phyloP scores from a whole-genome alignment of 176 grass and related monocot species.

The Pontederia paniculata region DNA sequence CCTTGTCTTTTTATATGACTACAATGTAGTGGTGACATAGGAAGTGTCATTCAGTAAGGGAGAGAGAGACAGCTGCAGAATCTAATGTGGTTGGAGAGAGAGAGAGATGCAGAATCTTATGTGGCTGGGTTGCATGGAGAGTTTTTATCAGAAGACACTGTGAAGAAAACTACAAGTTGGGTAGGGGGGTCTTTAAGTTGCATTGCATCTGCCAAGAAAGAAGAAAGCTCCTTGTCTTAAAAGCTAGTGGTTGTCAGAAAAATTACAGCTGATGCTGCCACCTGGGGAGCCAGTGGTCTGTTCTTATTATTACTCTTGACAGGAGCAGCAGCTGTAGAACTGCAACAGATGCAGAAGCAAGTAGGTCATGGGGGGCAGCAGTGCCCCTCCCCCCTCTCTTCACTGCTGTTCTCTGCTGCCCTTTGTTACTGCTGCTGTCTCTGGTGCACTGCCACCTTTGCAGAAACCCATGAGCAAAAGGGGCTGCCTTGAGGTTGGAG shows the following conservation, averaged over 20 bases:
- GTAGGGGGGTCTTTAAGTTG: too few relatives aligned
- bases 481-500: background rate
- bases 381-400: too few relatives aligned
- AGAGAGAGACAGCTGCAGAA: conserved; percentile 1
- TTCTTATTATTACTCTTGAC: conserved; percentile 18
- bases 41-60: conserved; percentile 19
- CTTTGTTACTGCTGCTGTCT: background rate
- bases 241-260: conserved; percentile 16
- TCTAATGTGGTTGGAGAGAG: background rate
- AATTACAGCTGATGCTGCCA: conserved; percentile 10
- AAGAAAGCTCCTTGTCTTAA: background rate
- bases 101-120: too few relatives aligned
- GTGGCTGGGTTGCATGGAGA: background rate
- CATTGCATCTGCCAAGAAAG: background rate
- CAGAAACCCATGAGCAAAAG: conserved; percentile 19
- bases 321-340: background rate
- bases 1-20: conserved; percentile 8
- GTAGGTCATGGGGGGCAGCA: background rate
- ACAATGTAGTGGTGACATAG: conserved; percentile 8
- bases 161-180: too few relatives aligned
- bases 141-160: too few relatives aligned
- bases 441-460: conserved; percentile 8
- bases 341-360: background rate
- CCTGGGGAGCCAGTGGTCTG: conserved; percentile 16
- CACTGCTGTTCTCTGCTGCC: conserved; percentile 6